Conservation (phyloP, 345 rosid genomes). For the Citrus maxima region DNA sequence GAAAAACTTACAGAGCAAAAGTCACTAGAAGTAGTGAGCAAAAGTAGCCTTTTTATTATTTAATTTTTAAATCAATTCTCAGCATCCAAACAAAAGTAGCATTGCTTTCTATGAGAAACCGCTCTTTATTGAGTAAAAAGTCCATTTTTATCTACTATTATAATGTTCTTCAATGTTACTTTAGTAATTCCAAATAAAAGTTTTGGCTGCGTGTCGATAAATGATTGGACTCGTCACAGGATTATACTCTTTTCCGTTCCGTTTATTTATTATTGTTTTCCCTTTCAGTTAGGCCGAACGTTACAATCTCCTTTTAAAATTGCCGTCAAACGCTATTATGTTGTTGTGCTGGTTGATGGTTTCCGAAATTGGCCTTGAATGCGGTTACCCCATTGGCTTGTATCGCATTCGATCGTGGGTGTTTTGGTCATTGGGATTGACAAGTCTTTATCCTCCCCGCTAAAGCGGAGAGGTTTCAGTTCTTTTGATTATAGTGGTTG, state of each 20-base stretch:
- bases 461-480: slow-evolving; percentile 25
- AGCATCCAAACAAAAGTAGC: slow-evolving; percentile 26
- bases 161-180: background rate
- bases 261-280: background rate
- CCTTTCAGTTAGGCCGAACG: background rate
- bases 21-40: slow-evolving; percentile 1
- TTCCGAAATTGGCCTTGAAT: slow-evolving; percentile 13
- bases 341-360: background rate
- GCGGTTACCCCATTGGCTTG: background rate
- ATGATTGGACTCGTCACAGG: background rate
- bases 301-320: slow-evolving; percentile 7
- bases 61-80: background rate
- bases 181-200: background rate
- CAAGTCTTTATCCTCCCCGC: slow-evolving; percentile 4
- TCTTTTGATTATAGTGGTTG: background rate
- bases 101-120: slow-evolving; percentile 37
- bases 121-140: slow-evolving; percentile 12
- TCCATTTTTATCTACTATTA: background rate
- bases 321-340: slow-evolving; percentile 7
- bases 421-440: slow-evolving; percentile 11
- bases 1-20: background rate
- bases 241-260: slow-evolving; percentile 8
- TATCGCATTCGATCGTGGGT: background rate
- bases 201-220: background rate
- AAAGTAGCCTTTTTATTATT: slow-evolving; percentile 7